phyloP scores from a whole-genome alignment of 176 grass and related monocot species.

The Cenchrus americanus region DNA sequence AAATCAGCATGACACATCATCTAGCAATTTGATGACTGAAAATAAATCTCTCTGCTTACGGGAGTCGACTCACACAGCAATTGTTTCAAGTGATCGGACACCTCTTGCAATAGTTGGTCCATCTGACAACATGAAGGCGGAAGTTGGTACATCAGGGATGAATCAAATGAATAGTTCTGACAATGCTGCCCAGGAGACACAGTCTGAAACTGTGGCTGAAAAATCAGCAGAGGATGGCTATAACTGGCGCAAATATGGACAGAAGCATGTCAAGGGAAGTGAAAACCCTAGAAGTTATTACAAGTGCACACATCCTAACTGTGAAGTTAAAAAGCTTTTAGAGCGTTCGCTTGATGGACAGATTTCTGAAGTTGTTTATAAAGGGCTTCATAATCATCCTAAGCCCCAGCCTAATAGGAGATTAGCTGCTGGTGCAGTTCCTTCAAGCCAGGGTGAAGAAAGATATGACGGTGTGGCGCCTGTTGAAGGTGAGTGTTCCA shows the following conservation, averaged over 20 bases:
- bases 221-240: constrained; percentile 87
- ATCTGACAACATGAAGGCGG: constrained; percentile 48
- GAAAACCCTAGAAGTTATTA: constrained; percentile 99
- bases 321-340: constrained; percentile 95
- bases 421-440: constrained; percentile 59
- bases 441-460: constrained; percentile 70
- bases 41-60: constrained; percentile 48
- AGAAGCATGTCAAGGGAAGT: constrained; percentile 97
- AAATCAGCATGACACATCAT: constrained; percentile 52
- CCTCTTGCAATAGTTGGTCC: constrained; percentile 53
- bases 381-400: constrained; percentile 87
- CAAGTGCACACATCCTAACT: constrained; percentile 98
- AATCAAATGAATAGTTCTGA: constrained; percentile 51
- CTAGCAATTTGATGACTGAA: constrained; percentile 51
- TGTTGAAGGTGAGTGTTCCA: constrained; percentile 63
- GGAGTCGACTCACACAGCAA: constrained; percentile 47
- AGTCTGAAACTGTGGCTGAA: constrained; percentile 62
- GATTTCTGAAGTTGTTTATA: constrained; percentile 92
- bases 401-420: constrained; percentile 85
- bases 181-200: constrained; percentile 53
- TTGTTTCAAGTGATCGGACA: constrained; percentile 47
- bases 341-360: constrained; percentile 89
- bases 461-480: constrained; percentile 55
- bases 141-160: constrained; percentile 55
- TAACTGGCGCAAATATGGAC: constrained; percentile 98